Conservation (phyloP, 2,329 filamentous ascomycete species). For the Blastomyces emzantsi region DNA sequence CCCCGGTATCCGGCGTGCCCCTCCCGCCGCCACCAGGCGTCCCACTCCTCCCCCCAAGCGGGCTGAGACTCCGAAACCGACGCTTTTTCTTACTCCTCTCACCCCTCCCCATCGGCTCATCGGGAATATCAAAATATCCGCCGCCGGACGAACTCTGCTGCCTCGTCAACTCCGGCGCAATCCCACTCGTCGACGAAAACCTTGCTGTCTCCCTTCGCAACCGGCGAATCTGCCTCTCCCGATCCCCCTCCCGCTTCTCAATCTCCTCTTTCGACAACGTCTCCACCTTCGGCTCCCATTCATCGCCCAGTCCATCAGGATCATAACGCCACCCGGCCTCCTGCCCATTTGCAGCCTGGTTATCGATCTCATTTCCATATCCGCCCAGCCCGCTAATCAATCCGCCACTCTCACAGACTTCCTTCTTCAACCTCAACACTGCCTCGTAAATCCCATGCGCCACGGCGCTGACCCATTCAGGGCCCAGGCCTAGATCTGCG, state of each 20-base stretch:
- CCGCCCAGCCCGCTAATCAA: constrained; percentile 65
- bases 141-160: constrained; percentile 42
- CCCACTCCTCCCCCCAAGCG: constrained; percentile 54
- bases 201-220: constrained; percentile 83
- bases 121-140: constrained; percentile 48
- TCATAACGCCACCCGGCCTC: constrained; percentile 95
- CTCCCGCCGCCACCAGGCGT: constrained; percentile 68
- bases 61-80: constrained; percentile 80
- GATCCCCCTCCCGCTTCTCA: constrained; percentile 89
- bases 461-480: constrained; percentile 91
- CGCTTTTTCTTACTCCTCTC: constrained; percentile 94
- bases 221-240: constrained; percentile 80
- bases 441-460: constrained; percentile 97
- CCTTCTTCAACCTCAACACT: constrained; percentile 85
- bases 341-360: constrained; percentile 72
- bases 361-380: constrained; percentile 65
- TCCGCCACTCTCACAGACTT: constrained; percentile 85
- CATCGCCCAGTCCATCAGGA: constrained; percentile 73
- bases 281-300: constrained; percentile 78
- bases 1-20: constrained; percentile 55
- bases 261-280: constrained; percentile 89
- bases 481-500: constrained; percentile 76
- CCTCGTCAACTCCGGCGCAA: constrained; percentile 62
- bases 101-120: constrained; percentile 78
- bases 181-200: constrained; percentile 78